Evolutionary conservation across 1,139 yeast genomes (phyloP), one percentile per base, ranked within the genome.

Genomic region (Yamadazyma triangularis): DNA sequence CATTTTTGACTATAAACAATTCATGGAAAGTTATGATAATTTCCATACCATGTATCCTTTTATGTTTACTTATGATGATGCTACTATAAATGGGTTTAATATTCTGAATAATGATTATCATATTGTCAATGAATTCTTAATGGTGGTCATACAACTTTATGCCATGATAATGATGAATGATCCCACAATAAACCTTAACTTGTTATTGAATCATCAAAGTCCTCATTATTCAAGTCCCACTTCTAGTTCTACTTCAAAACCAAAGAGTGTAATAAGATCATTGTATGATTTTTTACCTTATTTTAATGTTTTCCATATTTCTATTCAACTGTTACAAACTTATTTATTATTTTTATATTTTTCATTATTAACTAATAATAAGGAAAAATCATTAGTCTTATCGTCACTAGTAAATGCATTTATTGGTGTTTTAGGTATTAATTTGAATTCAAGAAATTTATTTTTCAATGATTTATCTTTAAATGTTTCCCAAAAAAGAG

Each of bases 11-110:
- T 77, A 73, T 42, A 69, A 66, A 29, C 53, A 63, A 25, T 77
- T 78, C 44, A 77, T 76, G 69, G 71, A 68, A 42, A 64, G 68
- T 31, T 78, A 78, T 41, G 74, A 75, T 34, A 73, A 70, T 4
- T 73, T 74, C 46, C 75, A 72, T 42, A 73, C 76, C 31, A 73
- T 72, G 66, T 75, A 72, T 44, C 75, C 74, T 10, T 69, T 68
- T 36, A 66, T 69, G 51, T 69, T 68, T 44, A 68, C 73, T 1
- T 68, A 68, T 36, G 72, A 66, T 35, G 73, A 69, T 42, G 65
- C 73, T 7, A 66, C 73, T 37, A 76, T 53, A 32, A 74, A 56
- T 51, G 77, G 67, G 28, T 72, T 56, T 54, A 75, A 60, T 35
- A 62, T 73, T n/a, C 64, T 70, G 44, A 69, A 61, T 38, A 70